Base-by-base conservation (phyloP, 129 eudicot genomes). In the Dittrichia graveolens region DNA sequence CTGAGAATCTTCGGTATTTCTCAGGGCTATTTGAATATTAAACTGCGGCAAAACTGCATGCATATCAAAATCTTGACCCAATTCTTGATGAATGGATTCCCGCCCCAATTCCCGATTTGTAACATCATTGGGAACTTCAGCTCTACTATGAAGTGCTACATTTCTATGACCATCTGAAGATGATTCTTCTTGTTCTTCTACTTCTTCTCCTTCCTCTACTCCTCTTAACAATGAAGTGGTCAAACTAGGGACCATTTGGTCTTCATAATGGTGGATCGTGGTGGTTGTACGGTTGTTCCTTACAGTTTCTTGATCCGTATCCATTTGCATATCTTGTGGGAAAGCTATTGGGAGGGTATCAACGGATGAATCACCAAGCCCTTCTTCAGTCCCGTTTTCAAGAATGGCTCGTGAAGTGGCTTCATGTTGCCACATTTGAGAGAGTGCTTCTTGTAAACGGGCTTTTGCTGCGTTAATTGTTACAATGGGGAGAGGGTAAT, bases 201-300 rank as follows among this genome's bases (percentile, higher is more conserved):
- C 89, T 48, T 53, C 76, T 72, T 24, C 31, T 24, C 31, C 91
- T 16, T 79, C 89, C 12, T 73, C 94, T 73, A 65, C 89, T 48
- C 58, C 76, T 72, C 95, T 75, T 35, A 90, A 47, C 58, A 91
- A 72, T 9, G 99, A 87, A 3, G 94, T 74, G 39, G 95, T 86
- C 79, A 95, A 79, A 69, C 93, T 95, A 1, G 99, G 99, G 43
- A 95, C 99, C 97, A 95, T 95, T 66, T 95, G 99, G 41, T 95
- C 99, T 75, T 86, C 91, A 18, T 88, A 86, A 46, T 86, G 89
- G 34, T 82, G 79, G 52, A 78, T 61, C 3, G 47, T 65, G 39
- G 89, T 64, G 13, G 72, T 73, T 2, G 84, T 60, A 38, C 83
- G 85, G 44, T 82, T 85, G 31, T 24, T 24, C 65, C 81, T 72